These are phyloP conservation scores for Bauhinia variegata DNA, from an alignment of 306 rosid genomes.

Conservation along the genomic window DNA sequence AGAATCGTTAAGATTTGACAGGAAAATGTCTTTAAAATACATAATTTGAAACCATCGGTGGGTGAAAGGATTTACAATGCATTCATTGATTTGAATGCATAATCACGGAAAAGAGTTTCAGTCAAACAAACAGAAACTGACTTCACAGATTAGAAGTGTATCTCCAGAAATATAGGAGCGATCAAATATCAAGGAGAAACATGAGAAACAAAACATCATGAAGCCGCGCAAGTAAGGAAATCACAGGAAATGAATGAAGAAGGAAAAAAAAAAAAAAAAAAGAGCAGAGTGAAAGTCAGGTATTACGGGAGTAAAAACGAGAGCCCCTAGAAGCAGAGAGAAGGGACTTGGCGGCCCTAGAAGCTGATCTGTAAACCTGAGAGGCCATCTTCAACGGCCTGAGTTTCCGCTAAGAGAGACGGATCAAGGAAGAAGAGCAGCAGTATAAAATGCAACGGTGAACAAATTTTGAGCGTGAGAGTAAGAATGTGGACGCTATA, in stretches of 20 bases:
- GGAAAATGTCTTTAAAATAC: too few relatives aligned
- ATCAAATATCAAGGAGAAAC: background rate
- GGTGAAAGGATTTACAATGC: background rate
- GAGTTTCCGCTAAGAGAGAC: background rate
- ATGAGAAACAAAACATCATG: background rate
- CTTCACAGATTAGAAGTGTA: slow-evolving; percentile 21
- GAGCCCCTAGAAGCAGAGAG: slow-evolving; percentile 66
- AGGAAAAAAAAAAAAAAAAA: background rate
- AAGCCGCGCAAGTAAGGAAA: background rate
- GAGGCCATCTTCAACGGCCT: slow-evolving; percentile 55
- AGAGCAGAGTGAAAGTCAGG: too few relatives aligned
- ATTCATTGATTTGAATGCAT: background rate
- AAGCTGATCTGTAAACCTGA: slow-evolving; percentile 68
- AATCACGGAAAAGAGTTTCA: background rate
- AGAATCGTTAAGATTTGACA: too few relatives aligned
- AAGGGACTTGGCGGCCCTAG: slow-evolving; percentile 76
- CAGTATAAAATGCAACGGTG: background rate
- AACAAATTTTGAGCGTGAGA: background rate
- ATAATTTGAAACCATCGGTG: too few relatives aligned
- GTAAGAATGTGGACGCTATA: background rate
- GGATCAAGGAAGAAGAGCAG: background rate
- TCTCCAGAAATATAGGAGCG: background rate
- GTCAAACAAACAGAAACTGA: slow-evolving; percentile 13
- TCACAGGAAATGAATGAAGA: background rate
- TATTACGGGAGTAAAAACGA: slow-evolving; percentile 64